Evolutionary conservation across 2,329 filamentous ascomycete genomes (phyloP), one percentile per base, ranked within the genome.

Genomic region (Whalleya microplaca): DNA sequence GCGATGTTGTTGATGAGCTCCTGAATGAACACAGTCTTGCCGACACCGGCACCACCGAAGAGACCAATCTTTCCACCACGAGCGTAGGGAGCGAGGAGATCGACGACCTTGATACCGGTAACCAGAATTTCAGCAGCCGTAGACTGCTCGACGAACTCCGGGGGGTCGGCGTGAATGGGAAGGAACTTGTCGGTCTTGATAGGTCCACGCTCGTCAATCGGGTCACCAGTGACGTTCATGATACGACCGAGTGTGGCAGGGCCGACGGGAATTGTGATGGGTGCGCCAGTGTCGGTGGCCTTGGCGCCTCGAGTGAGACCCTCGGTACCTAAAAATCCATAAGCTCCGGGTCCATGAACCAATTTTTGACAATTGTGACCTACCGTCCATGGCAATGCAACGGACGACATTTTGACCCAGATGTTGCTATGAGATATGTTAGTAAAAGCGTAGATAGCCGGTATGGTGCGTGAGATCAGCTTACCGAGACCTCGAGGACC

Each of bases 31-130:
- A 99, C 95, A 78, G 95, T 99, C 90, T 99, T 99, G 81, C 95
- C 95, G 86, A 99, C 95, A 96, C 95, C 95, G 73, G 95, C 95
- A 94, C 95, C 95, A 83, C 95, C 95, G 84, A 99, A 99, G 71
- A 99, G 92, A 91, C 95, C 95, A 87, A 99, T 99, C 90, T 99
- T 99, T 88, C 95, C 95, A 92, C 95, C 95, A 96, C 95, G 95
- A 78, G 95, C 95, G 81, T 99, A 99, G 74, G 95, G 95, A 73
- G 95, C 95, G 75, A 99, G 88, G 69, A 99, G 87, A 80, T 99
- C 95, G 82, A 99, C 95, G 79, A 99, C 95, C 90, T 99, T 99
- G 88, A 99, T 99, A 89, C 95, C 95, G 70, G 95, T 99, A 73
- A 96, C 91, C 71, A 99, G 88, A 80, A 99, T 88, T 84, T 99